Percentiles rank a stretch among this genome's conserved stretches.
These are phyloP conservation scores for Paramecium sonneborni DNA, from an alignment of 73 alveolate genomes.

Conservation along the genomic window DNA sequence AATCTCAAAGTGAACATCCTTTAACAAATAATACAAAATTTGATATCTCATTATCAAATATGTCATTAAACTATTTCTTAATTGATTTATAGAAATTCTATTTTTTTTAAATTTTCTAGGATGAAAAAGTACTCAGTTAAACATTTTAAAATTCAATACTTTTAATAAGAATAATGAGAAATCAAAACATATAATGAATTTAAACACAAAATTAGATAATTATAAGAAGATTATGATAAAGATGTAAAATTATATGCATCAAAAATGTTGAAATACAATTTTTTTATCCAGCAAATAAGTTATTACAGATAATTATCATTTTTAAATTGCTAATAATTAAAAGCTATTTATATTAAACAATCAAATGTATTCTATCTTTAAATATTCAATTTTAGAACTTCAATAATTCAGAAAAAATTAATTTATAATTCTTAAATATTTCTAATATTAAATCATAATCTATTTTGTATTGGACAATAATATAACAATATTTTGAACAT, in stretches of 20 bases:
- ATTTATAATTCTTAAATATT: too few relatives aligned
- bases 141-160: slow-evolving; percentile 28
- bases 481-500: too few relatives aligned
- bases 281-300: neutral
- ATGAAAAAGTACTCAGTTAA: slow-evolving; percentile 54
- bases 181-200: neutral
- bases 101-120: neutral
- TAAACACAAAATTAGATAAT: neutral
- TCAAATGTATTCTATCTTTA: too few relatives aligned
- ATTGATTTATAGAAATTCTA: neutral
- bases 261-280: neutral
- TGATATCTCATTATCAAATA: neutral
- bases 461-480: too few relatives aligned
- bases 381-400: too few relatives aligned
- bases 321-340: too few relatives aligned
- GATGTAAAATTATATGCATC: slow-evolving; percentile 15
- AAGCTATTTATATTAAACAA: too few relatives aligned
- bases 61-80: neutral
- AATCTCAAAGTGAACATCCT: neutral
- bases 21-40: slow-evolving; percentile 36
- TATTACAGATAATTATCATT: too few relatives aligned
- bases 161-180: slow-evolving; percentile 27
- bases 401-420: too few relatives aligned
- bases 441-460: too few relatives aligned
- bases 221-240: slow-evolving; percentile 21